phyloP scores from a whole-genome alignment of 441 rosid species.

The Rhodomyrtus psidioides region DNA sequence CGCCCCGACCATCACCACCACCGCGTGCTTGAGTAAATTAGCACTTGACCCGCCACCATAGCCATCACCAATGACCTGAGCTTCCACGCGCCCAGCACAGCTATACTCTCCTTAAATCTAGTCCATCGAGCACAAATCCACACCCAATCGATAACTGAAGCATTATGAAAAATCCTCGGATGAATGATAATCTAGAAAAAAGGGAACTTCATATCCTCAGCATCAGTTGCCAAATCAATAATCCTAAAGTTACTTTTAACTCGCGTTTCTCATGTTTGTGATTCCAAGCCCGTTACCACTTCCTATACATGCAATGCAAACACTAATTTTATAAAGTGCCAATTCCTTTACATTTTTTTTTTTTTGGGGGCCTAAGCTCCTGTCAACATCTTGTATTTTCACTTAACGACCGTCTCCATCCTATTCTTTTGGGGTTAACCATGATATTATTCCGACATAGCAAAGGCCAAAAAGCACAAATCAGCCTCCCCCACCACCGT shows the following conservation, averaged over 20 bases:
- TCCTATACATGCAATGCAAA: not conserved
- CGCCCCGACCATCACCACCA: fast-evolving
- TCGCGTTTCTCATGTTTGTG: not conserved
- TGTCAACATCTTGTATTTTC: not conserved
- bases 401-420: not conserved
- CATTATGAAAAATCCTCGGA: not conserved
- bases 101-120: not conserved
- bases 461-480: not conserved
- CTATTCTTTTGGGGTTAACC: not conserved
- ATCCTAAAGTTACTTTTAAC: not conserved
- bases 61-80: not conserved
- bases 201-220: not conserved
- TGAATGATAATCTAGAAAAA: not conserved
- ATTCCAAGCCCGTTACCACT: not conserved
- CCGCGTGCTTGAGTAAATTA: not conserved
- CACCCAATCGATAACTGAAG: not conserved
- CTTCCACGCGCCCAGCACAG: too few species aligned
- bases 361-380: not conserved
- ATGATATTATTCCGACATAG: not conserved
- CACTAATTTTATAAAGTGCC: not conserved
- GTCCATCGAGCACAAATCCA: not conserved
- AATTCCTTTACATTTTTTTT: not conserved
- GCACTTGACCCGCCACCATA: not conserved
- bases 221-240: not conserved
- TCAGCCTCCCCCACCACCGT: not conserved